phyloP scores from a whole-genome alignment of 108 stramenopile species.

The Poteriospumella lacustris region DNA sequence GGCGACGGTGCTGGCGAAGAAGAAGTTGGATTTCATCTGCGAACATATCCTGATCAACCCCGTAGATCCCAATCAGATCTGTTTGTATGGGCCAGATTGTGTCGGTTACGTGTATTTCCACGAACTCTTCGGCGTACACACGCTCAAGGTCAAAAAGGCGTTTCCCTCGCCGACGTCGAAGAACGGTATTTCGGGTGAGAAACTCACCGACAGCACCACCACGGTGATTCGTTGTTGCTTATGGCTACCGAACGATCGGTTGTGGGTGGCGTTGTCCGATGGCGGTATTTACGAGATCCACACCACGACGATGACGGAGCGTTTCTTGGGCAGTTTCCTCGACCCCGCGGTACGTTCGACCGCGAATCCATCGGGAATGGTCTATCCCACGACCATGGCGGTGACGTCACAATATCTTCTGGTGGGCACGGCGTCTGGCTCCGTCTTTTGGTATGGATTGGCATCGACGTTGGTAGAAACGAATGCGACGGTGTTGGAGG shows the following conservation, averaged over 20 bases:
- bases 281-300: not conserved
- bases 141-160: no score
- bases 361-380: not conserved
- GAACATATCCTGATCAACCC: not conserved
- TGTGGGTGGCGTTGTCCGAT: not conserved
- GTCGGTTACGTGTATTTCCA: no score
- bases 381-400: not conserved
- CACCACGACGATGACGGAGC: not conserved
- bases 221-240: not conserved
- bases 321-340: not conserved
- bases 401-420: not conserved
- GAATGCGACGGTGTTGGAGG: no score
- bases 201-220: not conserved
- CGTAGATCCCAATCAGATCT: no score
- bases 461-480: not conserved
- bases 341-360: not conserved
- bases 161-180: no score
- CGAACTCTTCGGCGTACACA: no score
- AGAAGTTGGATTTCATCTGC: not conserved
- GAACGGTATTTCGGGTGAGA: not conserved
- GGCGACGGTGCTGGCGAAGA: no score
- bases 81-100: no score
- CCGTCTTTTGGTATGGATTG: constrained; percentile 1
- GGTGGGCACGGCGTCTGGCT: not conserved
- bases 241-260: not conserved